Base-by-base conservation (phyloP, 441 rosid species). In the Omphalea diandra region DNA sequence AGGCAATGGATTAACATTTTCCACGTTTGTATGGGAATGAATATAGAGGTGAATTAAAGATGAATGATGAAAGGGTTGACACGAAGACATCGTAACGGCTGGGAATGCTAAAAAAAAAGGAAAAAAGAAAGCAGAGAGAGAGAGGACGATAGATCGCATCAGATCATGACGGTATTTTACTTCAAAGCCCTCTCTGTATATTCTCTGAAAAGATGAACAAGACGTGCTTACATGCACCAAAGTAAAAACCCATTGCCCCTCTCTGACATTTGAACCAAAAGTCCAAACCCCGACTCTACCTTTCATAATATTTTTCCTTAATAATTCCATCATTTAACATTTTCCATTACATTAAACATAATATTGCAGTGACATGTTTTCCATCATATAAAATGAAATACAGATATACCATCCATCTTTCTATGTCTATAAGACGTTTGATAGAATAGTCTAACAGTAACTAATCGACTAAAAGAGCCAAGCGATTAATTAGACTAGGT, bases 201-300 rank as follows among this genome's bases (percentile, higher is more conserved):
- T 77, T 75, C 81, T 63, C 78, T 75, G 73, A 70, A 70, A 65
- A 72, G 57, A n/a, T n/a, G n/a, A n/a, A 60, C 66, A 67, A 53
- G 64, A 70, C 63, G 65, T 77, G 75, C 67, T 72, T 65, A 69
- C 76, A 76, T 73, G 76, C 79, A 74, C 38, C 38, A 65, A 68
- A 44, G 22, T 50, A 73, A 63, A 17, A 24, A 67, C 17, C 38
- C 40, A 22, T 18, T 26, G 17, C 49, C 15, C n/a, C n/a, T 3
- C 11, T 20, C 55, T 17, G 36, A 47, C 55, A n/a, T n/a, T n/a
- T n/a, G n/a, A n/a, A n/a, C n/a, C 68, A 31, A 62, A 62, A 62
- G 50, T 62, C 66, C 66, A 62, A 62, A 33, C 52, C 33, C n/a
- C 36, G 7, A 7, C 17, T 5, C 4, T 22, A 1, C 1, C 11